Percentiles rank a stretch among this genome's conserved stretches.
Conservation (phyloP, 2,329 filamentous ascomycete genomes). For the Fusarium hostae region DNA sequence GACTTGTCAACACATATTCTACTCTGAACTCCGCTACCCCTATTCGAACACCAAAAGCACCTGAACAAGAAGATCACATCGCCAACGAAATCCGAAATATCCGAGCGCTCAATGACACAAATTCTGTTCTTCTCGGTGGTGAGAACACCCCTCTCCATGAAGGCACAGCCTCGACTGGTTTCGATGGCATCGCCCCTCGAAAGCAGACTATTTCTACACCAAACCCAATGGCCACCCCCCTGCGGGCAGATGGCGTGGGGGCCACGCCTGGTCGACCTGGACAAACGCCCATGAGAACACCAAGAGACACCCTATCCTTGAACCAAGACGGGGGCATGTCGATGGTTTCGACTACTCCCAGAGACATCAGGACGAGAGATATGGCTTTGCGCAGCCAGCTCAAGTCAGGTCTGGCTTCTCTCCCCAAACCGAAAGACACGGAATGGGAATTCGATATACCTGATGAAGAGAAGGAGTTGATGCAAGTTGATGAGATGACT, state of each 20-base stretch:
- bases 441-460: constrained; percentile 96
- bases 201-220: constrained; percentile 88
- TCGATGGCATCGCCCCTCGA: constrained; percentile 84
- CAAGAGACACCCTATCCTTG: constrained; percentile 85
- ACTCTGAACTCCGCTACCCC: constrained; percentile 83
- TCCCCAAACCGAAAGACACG: constrained; percentile 91
- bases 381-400: constrained; percentile 75
- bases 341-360: constrained; percentile 78
- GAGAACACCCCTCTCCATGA: constrained; percentile 93
- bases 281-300: constrained; percentile 87
- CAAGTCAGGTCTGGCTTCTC: constrained; percentile 76
- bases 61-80: constrained; percentile 93
- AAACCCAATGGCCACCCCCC: constrained; percentile 92
- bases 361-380: constrained; percentile 78
- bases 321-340: constrained; percentile 78
- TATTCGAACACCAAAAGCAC: constrained; percentile 90
- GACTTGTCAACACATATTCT: constrained; percentile 87
- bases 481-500: constrained; percentile 57
- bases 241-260: constrained; percentile 73
- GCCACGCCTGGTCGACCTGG: constrained; percentile 77
- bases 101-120: constrained; percentile 88
- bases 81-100: constrained; percentile 98
- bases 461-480: constrained; percentile 77
- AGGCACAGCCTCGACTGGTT: constrained; percentile 83
- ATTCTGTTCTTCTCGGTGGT: constrained; percentile 91